Evolutionary conservation across 2,329 filamentous ascomycete genomes (phyloP).

Genomic region (Trichoderma sp.): DNA sequence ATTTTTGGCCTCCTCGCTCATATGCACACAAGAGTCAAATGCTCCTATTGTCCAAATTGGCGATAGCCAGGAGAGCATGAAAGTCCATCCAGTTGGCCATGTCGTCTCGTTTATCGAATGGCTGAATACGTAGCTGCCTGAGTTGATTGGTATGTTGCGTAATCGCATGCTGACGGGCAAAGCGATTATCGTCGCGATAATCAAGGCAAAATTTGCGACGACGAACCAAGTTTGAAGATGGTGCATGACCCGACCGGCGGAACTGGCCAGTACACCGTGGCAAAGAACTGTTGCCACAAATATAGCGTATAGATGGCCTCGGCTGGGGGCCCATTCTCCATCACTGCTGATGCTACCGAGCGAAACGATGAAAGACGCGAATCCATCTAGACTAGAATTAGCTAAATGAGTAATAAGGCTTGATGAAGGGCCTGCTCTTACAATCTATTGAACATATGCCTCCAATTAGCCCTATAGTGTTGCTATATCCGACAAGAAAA

Average conservation of each 20-base stretch:
- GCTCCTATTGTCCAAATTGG: conserved; percentile 8
- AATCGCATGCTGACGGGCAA: conserved; percentile 3
- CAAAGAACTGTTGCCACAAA: neutral
- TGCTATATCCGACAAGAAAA: conserved; percentile 7
- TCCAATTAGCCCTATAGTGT: neutral
- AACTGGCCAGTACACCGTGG: neutral
- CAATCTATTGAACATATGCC: conserved; percentile 9
- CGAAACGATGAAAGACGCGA: conserved; percentile 1
- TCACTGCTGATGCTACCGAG: neutral
- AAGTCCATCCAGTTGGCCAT: neutral
- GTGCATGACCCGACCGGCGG: neutral
- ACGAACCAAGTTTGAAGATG: conserved; percentile 10
- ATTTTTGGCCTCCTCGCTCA: conserved; percentile 3
- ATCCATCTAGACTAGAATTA: neutral
- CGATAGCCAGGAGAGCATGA: conserved; percentile 3
- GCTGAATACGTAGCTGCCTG: neutral
- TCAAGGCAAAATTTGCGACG: neutral
- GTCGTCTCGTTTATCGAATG: neutral
- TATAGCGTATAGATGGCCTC: neutral
- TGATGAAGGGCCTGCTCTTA: neutral
- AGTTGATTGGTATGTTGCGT: neutral
- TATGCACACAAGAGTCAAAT: conserved; percentile 6
- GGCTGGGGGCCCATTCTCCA: neutral
- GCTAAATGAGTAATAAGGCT: neutral
- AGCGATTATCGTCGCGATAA: neutral